These are phyloP conservation scores for Phytophthora niederhauseri DNA, from an alignment of 352 stramenopile species.

Conservation along the genomic window DNA sequence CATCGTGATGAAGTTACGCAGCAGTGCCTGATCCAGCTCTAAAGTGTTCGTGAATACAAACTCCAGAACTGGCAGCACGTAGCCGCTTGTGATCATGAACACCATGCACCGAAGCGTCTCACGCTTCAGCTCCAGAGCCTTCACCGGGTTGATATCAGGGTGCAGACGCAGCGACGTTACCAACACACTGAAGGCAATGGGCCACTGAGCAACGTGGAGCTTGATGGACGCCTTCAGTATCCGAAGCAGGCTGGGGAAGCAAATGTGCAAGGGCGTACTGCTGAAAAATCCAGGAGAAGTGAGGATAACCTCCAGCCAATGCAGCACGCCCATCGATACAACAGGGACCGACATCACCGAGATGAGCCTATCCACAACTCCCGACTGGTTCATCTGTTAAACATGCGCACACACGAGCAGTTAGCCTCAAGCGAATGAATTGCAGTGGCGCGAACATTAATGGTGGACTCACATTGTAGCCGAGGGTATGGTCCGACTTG, in stretches of 20 bases:
- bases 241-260: slow-evolving; percentile 79
- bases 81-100: slow-evolving; percentile 88
- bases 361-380: slow-evolving; percentile 80
- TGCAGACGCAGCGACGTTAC: slow-evolving; percentile 78
- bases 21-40: slow-evolving; percentile 81
- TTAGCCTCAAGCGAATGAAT: slow-evolving; percentile 6
- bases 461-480: slow-evolving; percentile 74
- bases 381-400: slow-evolving; percentile 84
- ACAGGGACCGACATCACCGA: slow-evolving; percentile 81
- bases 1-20: slow-evolving; percentile 88
- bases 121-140: slow-evolving; percentile 84
- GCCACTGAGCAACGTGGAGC: slow-evolving; percentile 81
- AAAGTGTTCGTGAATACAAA: slow-evolving; percentile 83
- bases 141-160: slow-evolving; percentile 84
- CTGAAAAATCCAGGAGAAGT: slow-evolving; percentile 79
- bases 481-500: slow-evolving; percentile 85
- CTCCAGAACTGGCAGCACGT: slow-evolving; percentile 84
- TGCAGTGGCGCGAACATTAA: neutral
- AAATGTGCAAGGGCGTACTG: slow-evolving; percentile 86
- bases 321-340: slow-evolving; percentile 86
- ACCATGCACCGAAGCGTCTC: slow-evolving; percentile 88
- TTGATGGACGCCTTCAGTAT: slow-evolving; percentile 84
- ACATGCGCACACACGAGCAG: neutral
- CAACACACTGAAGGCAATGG: slow-evolving; percentile 81
- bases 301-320: slow-evolving; percentile 84